Evolutionary conservation across 345 rosid genomes (phyloP).

Genomic region (Adansonia digitata): DNA sequence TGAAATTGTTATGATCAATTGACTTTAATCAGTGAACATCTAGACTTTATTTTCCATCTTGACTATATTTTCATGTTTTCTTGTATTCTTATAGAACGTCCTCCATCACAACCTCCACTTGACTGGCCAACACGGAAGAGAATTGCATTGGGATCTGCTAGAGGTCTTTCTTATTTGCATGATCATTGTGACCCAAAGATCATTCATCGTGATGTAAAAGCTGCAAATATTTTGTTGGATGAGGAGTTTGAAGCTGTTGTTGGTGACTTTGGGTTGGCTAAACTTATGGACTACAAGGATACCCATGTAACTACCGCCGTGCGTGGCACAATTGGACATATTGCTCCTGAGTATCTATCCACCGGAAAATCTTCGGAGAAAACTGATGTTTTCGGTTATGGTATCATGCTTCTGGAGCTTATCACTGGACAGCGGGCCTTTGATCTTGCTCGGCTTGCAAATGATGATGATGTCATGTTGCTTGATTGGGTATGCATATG

Average conservation of each 20-base stretch:
- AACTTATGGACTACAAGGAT: constrained; percentile 98
- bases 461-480: constrained; percentile 93
- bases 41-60: not conserved
- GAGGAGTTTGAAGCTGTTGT: constrained; percentile 98
- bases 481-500: constrained; percentile 81
- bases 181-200: constrained; percentile 98
- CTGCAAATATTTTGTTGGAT: constrained; percentile 89
- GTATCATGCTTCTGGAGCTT: constrained; percentile 92
- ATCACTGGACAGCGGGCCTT: constrained; percentile 97
- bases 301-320: constrained; percentile 97
- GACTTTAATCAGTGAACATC: not conserved
- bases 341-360: constrained; percentile 94
- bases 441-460: constrained; percentile 95
- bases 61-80: not conserved
- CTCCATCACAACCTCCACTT: constrained; percentile 77
- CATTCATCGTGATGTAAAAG: constrained; percentile 97
- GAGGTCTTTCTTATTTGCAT: constrained; percentile 91
- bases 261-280: constrained; percentile 94
- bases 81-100: constrained; percentile 31
- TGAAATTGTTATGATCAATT: not conserved
- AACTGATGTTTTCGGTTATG: constrained; percentile 94
- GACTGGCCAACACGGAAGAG: constrained; percentile 85
- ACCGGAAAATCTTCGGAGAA: constrained; percentile 97
- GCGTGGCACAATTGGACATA: constrained; percentile 95
- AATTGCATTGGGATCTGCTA: constrained; percentile 91